Percentiles rank a stretch among this genome's conserved stretches.
Evolutionary conservation across 1,284 basidiomycete species (phyloP).

Genomic region (Microbotryum intermedium): DNA sequence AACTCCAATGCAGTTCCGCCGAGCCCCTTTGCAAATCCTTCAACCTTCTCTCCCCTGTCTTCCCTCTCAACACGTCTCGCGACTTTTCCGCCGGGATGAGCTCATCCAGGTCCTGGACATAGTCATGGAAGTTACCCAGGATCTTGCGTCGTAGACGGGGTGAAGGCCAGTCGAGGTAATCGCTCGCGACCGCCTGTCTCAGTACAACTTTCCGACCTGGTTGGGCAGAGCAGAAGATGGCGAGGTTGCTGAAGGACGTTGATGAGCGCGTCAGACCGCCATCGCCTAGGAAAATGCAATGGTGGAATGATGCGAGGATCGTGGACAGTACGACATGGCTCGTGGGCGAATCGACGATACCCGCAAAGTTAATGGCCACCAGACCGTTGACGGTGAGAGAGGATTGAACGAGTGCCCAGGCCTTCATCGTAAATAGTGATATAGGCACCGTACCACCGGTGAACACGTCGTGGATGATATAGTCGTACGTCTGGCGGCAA

Average conservation of each 20-base stretch:
- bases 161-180: conserved; percentile 8
- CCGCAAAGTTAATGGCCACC: conserved; percentile 69
- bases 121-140: conserved; percentile 6
- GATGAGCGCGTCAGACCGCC: conserved; percentile 24
- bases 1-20: no score
- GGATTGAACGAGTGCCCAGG: conserved; percentile 62
- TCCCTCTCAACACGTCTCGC: not conserved
- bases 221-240: conserved; percentile 16
- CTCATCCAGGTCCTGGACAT: conserved; percentile 17
- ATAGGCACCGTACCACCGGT: conserved; percentile 76
- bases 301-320: conserved; percentile 54
- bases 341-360: conserved; percentile 54
- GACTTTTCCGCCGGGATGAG: not conserved
- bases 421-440: conserved; percentile 69
- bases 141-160: conserved; percentile 11
- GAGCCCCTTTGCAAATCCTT: no score
- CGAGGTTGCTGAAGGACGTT: conserved; percentile 21
- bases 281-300: conserved; percentile 76
- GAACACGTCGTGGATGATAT: conserved; percentile 82
- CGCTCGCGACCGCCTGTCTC: not conserved
- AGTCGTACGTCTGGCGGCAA: conserved; percentile 50
- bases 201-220: conserved; percentile 5
- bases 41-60: conserved; percentile 3
- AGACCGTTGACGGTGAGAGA: conserved; percentile 63
- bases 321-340: conserved; percentile 61